A percentile compares a stretch with the other conserved stretches of the same genome.
Evolutionary conservation across 2,329 filamentous ascomycete genomes (phyloP).

Genomic region (Cladosporium sp.): DNA sequence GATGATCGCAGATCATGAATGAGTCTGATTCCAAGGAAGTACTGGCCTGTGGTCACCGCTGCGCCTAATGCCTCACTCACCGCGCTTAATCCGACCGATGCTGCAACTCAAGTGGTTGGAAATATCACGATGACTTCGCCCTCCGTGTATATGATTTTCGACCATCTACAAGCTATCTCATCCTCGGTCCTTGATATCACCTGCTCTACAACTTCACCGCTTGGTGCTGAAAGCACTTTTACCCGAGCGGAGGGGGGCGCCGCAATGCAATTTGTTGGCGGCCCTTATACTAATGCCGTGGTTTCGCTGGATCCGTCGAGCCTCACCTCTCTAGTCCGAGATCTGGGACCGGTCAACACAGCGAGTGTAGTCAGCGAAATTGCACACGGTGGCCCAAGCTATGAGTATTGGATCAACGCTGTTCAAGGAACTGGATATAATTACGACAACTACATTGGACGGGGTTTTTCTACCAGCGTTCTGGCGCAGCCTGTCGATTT

Average conservation of each 20-base stretch:
- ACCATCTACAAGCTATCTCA: constrained; percentile 4
- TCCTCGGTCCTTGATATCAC: background rate
- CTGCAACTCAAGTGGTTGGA: background rate
- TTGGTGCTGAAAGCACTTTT: background rate
- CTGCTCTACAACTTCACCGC: background rate
- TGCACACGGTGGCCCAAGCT: constrained; percentile 7
- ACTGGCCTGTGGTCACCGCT: constrained; percentile 4
- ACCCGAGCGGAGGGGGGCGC: background rate
- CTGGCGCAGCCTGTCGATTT: background rate
- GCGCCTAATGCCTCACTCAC: background rate
- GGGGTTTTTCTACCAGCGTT: background rate
- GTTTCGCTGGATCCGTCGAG: constrained; percentile 3
- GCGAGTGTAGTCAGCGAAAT: constrained; percentile 11
- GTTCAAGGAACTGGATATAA: background rate
- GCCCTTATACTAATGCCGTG: background rate
- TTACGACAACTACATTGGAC: background rate
- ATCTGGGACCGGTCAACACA: constrained; percentile 10
- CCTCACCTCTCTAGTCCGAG: constrained; percentile 3
- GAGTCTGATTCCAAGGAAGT: background rate
- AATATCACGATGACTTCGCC: constrained; percentile 10
- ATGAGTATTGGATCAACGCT: constrained; percentile 2
- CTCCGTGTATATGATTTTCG: constrained; percentile 9
- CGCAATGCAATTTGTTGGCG: background rate
- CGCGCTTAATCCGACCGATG: background rate
- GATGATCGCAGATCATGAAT: background rate